phyloP scores from a whole-genome alignment of 2,329 filamentous ascomycete genomes.

The Trematosphaeria pertusa region DNA sequence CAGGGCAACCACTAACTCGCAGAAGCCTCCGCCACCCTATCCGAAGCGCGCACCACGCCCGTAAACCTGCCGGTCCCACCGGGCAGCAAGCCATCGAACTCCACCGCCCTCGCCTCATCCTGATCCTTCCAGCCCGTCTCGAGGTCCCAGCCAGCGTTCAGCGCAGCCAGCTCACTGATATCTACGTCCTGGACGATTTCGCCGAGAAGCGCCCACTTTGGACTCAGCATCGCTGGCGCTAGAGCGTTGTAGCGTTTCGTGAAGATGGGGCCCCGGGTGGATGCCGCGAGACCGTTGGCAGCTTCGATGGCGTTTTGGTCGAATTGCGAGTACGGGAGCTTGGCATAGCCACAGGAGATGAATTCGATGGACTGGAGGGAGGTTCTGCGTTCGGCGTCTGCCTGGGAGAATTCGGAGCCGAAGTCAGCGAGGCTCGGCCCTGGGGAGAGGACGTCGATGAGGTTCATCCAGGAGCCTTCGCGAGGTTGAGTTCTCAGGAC shows the following conservation, averaged over 20 bases:
- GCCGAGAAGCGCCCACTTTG: constrained; percentile 46
- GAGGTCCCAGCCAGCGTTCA: constrained; percentile 43
- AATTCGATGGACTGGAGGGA: constrained; percentile 57
- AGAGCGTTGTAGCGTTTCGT: constrained; percentile 39
- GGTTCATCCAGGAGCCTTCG: constrained; percentile 57
- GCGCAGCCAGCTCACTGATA: constrained; percentile 37
- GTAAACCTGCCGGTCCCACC: constrained; percentile 54
- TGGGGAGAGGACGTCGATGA: constrained; percentile 60
- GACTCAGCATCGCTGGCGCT: constrained; percentile 45
- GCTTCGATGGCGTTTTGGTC: constrained; percentile 45
- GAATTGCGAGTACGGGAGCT: constrained; percentile 43
- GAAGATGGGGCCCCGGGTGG: constrained; percentile 30
- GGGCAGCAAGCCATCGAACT: constrained; percentile 50
- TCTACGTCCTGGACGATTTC: constrained; percentile 50
- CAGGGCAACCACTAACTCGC: constrained; percentile 21
- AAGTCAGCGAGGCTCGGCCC: constrained; percentile 53
- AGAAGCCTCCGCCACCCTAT: constrained; percentile 25
- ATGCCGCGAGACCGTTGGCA: constrained; percentile 9
- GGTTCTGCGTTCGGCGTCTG: constrained; percentile 34
- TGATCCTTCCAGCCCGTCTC: constrained; percentile 39
- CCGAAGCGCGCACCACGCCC: constrained; percentile 31
- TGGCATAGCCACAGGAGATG: constrained; percentile 68
- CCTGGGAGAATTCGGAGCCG: constrained; percentile 44
- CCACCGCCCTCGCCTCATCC: constrained; percentile 44
- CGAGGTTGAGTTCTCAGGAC: constrained; percentile 47